Conservation (phyloP, 768 basidiomycete genomes). For the Collybia sordida region DNA sequence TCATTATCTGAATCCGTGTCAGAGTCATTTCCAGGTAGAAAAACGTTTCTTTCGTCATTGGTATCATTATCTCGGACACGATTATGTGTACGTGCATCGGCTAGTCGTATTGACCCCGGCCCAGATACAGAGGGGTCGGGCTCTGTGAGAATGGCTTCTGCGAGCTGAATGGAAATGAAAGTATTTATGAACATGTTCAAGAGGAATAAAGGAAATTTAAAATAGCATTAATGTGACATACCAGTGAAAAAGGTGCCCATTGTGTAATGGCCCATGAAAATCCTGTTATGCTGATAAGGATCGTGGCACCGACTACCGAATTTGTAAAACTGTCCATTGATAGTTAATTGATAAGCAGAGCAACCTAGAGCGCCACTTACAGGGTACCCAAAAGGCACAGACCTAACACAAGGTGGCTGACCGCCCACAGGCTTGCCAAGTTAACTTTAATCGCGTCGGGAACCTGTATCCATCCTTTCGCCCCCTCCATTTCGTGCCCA, state of each 20-base stretch:
- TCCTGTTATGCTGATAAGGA: slow-evolving; percentile 77
- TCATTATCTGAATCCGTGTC: slow-evolving; percentile 9
- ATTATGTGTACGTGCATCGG: slow-evolving; percentile 41
- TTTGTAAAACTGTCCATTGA: slow-evolving; percentile 58
- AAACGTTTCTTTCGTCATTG: slow-evolving; percentile 24
- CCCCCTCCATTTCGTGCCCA: background rate
- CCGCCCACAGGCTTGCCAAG: slow-evolving; percentile 74
- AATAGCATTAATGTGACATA: slow-evolving; percentile 31
- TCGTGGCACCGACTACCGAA: slow-evolving; percentile 67
- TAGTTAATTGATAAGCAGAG: background rate
- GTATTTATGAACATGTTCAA: too few species aligned
- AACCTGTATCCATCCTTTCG: slow-evolving; percentile 16
- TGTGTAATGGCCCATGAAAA: slow-evolving; percentile 92
- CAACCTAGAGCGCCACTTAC: slow-evolving; percentile 45
- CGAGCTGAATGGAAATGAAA: slow-evolving; percentile 65
- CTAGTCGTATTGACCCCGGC: slow-evolving; percentile 33
- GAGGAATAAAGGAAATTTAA: background rate
- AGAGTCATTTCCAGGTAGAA: slow-evolving; percentile 4
- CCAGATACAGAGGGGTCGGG: slow-evolving; percentile 34
- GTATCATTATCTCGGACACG: slow-evolving; percentile 26
- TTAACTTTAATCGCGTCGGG: slow-evolving; percentile 54
- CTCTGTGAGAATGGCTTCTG: slow-evolving; percentile 80
- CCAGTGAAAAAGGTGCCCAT: slow-evolving; percentile 93
- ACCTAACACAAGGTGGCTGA: slow-evolving; percentile 73
- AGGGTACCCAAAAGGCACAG: slow-evolving; percentile 79